Percentiles rank a stretch among this genome's conserved stretches.
Conservation (phyloP, 2,329 filamentous ascomycete genomes). For the Aspergillus sp. region DNA sequence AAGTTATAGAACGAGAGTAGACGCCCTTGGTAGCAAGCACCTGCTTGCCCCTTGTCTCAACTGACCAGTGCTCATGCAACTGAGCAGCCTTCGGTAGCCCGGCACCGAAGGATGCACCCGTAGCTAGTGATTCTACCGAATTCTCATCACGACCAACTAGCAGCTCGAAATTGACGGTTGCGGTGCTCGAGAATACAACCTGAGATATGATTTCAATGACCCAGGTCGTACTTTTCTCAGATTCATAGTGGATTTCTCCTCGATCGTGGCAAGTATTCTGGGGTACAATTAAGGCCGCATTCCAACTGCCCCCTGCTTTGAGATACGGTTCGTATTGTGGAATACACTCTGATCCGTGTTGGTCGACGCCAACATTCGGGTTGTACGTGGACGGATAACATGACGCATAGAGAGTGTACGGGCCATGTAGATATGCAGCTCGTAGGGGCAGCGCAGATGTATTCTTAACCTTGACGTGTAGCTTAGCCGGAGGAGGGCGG, state of each 20-base stretch:
- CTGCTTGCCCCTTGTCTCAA: slow-evolving; percentile 55
- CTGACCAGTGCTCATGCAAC: slow-evolving; percentile 74
- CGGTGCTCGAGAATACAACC: slow-evolving; percentile 88
- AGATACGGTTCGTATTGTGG: slow-evolving; percentile 96
- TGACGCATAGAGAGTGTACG: slow-evolving; percentile 85
- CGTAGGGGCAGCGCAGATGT: slow-evolving; percentile 86
- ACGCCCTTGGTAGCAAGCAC: slow-evolving; percentile 70
- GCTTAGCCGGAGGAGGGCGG: slow-evolving; percentile 75
- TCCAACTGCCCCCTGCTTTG: slow-evolving; percentile 89
- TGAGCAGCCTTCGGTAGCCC: slow-evolving; percentile 64
- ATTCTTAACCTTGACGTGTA: slow-evolving; percentile 89
- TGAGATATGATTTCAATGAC: slow-evolving; percentile 89
- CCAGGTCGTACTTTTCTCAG: slow-evolving; percentile 70
- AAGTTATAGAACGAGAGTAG: slow-evolving; percentile 75
- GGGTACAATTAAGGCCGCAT: slow-evolving; percentile 76
- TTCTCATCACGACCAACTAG: slow-evolving; percentile 83
- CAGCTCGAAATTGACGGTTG: slow-evolving; percentile 84
- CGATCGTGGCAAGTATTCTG: slow-evolving; percentile 68
- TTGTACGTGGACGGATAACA: slow-evolving; percentile 83
- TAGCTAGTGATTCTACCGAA: slow-evolving; percentile 69
- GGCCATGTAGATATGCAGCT: slow-evolving; percentile 93
- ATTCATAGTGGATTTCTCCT: slow-evolving; percentile 34
- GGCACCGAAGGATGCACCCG: slow-evolving; percentile 54
- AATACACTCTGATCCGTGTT: slow-evolving; percentile 69
- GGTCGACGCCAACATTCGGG: slow-evolving; percentile 75